A percentile compares a stretch with the other conserved stretches of the same genome.
Evolutionary conservation across 108 stramenopile species (phyloP).

Genomic region (Seminavis robusta): DNA sequence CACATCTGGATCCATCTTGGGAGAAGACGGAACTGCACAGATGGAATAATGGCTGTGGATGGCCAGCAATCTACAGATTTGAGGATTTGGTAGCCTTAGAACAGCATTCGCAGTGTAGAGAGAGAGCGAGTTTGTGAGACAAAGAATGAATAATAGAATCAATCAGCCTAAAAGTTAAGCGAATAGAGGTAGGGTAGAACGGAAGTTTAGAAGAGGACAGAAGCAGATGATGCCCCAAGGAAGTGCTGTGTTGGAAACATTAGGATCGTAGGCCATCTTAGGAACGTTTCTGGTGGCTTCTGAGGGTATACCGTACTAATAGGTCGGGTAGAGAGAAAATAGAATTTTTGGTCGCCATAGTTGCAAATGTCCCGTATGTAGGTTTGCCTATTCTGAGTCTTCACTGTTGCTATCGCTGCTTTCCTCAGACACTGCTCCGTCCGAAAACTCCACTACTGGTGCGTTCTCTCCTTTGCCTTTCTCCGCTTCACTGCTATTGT

Average conservation of each 20-base stretch:
- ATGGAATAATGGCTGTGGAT: slow-evolving; percentile 20
- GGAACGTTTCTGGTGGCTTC: no score
- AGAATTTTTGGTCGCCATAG: background rate
- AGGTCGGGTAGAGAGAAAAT: background rate
- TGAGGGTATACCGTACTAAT: background rate
- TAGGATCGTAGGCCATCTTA: no score
- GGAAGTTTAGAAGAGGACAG: background rate
- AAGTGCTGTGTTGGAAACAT: no score
- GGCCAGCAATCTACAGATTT: background rate
- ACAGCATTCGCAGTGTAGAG: background rate
- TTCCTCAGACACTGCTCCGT: slow-evolving; percentile 66
- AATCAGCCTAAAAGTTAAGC: background rate
- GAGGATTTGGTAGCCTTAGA: background rate
- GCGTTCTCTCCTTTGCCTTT: slow-evolving; percentile 8
- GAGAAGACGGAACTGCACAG: slow-evolving; percentile 25
- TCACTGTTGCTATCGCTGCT: slow-evolving; percentile 36
- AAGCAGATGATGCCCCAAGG: no score
- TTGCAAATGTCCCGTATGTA: background rate
- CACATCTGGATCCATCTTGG: slow-evolving; percentile 17
- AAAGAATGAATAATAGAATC: background rate
- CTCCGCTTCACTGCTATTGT: slow-evolving; percentile 15
- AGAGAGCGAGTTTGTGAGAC: background rate
- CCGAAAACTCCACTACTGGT: slow-evolving; percentile 56
- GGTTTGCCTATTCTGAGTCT: background rate
- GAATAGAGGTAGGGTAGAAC: background rate